Conservation (phyloP, 768 basidiomycete species). For the Sporobolomyces phaffii region DNA sequence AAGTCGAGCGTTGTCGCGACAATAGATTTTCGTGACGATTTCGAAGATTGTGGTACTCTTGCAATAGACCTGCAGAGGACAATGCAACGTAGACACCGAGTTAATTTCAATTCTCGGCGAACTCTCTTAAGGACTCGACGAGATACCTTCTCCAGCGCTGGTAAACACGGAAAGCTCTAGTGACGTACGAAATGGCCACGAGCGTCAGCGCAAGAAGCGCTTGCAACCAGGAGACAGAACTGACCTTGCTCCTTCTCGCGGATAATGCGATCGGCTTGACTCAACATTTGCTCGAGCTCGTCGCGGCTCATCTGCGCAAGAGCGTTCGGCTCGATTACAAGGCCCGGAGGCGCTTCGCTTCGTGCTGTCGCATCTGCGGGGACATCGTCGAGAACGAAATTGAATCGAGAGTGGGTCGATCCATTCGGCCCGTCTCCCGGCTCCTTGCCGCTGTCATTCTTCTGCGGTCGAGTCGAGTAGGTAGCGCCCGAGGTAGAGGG, state of each 20-base stretch:
- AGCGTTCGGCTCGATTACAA: neutral
- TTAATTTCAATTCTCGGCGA: too few relatives aligned
- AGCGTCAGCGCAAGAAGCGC: too few relatives aligned
- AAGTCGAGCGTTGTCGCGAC: neutral
- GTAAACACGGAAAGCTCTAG: slow-evolving; percentile 26
- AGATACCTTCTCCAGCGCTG: slow-evolving; percentile 16
- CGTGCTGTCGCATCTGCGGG: too few relatives aligned
- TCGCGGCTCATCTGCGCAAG: slow-evolving; percentile 30
- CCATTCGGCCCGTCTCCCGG: too few relatives aligned
- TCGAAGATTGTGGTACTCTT: slow-evolving; percentile 11
- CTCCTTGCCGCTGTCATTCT: too few relatives aligned
- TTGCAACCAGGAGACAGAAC: too few relatives aligned
- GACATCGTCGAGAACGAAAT: neutral
- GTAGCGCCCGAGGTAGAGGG: neutral
- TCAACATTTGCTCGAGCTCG: slow-evolving; percentile 38
- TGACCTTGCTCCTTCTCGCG: slow-evolving; percentile 35
- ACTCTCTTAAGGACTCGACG: too few relatives aligned
- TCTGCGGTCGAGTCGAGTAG: neutral
- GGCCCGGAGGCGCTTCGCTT: too few relatives aligned
- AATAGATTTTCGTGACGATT: slow-evolving; percentile 26
- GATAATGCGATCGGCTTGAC: slow-evolving; percentile 38
- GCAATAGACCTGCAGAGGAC: neutral
- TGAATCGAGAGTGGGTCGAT: neutral
- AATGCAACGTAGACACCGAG: neutral
- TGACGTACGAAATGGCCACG: too few relatives aligned